Evolutionary conservation across 352 stramenopile species (phyloP), one percentile per base, ranked within the genome.

Genomic region (Phytopythium montanum): DNA sequence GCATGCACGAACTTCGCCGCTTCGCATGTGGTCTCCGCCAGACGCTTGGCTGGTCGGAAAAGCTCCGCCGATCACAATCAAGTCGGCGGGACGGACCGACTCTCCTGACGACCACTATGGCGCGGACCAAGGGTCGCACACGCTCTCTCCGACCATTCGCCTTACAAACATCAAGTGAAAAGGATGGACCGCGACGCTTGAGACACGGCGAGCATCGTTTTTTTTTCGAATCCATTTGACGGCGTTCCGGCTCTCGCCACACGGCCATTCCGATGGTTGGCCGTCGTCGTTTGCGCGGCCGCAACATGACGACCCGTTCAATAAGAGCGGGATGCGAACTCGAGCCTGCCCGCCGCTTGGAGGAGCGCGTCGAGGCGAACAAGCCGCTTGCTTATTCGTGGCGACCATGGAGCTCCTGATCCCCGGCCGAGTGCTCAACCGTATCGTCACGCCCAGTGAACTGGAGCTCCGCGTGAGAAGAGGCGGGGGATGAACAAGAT

Each of bases 1-100:
- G 33, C 33, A 38, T 38, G 2, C 8, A 38, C 5, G 33, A 8
- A 38, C n/a, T n/a, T 38, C 33, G 33, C 33, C 33, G 33, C 33
- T 38, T 38, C 33, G 33, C 33, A 38, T 38, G 33, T 12, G 33
- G 33, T 38, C 33, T n/a, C n/a, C 34, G 34, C 36, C 39, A 46
- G 39, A 18, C 4, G 6, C 36, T 42, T 42, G 36, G 36, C 36
- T 25, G 39, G 5, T 23, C 18, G 39, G 28, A 16, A 19, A 19
- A 14, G 28, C 49, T 39, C 26, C 29, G 29, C 49, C 25, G 49
- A 55, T 55, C 49, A 55, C 49, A 55, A 46, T 56, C 51, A 56
- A 56, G 50, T 28, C 28, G 50, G 49, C 49, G 18, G 29, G n/a
- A n/a, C n/a, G n/a, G 19, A 31, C 31, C 21, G 19, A 9, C 29